Evolutionary conservation across 352 stramenopile species (phyloP).

Genomic region (Phytophthora cajani): DNA sequence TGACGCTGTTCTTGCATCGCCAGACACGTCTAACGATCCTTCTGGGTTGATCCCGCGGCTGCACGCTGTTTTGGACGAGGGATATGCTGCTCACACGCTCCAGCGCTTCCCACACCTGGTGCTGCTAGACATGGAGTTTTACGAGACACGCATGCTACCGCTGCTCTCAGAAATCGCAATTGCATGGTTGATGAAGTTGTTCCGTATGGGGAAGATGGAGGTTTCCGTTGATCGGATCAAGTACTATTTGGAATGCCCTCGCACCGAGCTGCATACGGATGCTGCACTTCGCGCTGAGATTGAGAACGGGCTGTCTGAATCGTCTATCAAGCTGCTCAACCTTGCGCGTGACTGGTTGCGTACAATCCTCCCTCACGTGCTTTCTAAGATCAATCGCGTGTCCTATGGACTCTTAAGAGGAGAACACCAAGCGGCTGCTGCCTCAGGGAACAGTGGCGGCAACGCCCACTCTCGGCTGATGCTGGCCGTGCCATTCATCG

Average conservation of each 20-base stretch:
- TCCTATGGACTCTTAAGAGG: constrained; percentile 96
- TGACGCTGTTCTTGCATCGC: constrained; percentile 91
- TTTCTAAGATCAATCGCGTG: constrained; percentile 99
- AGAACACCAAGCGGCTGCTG: constrained; percentile 59
- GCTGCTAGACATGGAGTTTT: constrained; percentile 97
- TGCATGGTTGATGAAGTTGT: constrained; percentile 84
- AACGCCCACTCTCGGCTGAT: constrained; percentile 97
- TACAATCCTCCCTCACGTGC: constrained; percentile 97
- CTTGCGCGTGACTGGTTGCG: constrained; percentile 97
- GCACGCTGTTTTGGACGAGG: constrained; percentile 91
- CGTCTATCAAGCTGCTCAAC: constrained; percentile 98
- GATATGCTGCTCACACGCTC: constrained; percentile 93
- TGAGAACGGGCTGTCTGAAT: constrained; percentile 72
- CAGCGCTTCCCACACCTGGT: constrained; percentile 98
- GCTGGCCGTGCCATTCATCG: constrained; percentile 98
- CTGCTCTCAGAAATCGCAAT: constrained; percentile 91
- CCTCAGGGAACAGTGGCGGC: constrained; percentile 61
- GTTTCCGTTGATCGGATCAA: constrained; percentile 78
- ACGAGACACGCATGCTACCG: constrained; percentile 93
- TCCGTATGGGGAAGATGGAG: constrained; percentile 95
- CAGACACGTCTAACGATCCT: constrained; percentile 13
- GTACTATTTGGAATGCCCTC: constrained; percentile 73
- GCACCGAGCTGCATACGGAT: constrained; percentile 69
- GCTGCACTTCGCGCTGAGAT: constrained; percentile 83
- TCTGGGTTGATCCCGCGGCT: constrained; percentile 60